Base-by-base conservation (phyloP, 495 filamentous ascomycete species). In the Neurospora sp. region DNA sequence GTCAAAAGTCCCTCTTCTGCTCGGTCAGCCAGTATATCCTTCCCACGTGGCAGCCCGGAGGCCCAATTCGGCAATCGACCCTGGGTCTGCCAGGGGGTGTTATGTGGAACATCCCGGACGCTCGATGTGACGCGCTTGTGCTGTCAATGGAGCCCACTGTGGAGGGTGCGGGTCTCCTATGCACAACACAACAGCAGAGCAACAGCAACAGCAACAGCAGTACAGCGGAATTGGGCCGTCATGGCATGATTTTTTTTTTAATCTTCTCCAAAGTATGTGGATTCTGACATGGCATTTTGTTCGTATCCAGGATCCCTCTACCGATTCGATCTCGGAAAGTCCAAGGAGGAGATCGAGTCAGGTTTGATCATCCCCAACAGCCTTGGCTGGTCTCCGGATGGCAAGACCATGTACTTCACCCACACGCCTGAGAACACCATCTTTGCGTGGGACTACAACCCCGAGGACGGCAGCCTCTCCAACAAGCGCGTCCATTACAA, bases 361-460 rank as follows among this genome's bases (percentile, higher is more conserved):
- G 74, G 39, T 20, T 72, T 96, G 69, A 90, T 86, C n/a, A 96
- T 97, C 76, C 94, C 94, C 68, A 97, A 98, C 81, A 90, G 92
- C 69, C 89, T 95, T 46, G 90, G 90, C 71, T 97, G 91, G 86
- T 87, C 86, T 61, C 82, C 83, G 18, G 89, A 93, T 76, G 83
- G 88, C 75, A 91, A 89, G 78, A 94, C 86, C 59, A 91, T 94
- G 87, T 97, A 93, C 84, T 91, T 94, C 80, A 93, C 90, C 53
- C 89, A 97, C 84, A 91, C 92, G 22, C 90, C 90, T 42, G 89
- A 86, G n/a, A 86, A 85, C 46, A 86, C 86, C 71, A 92, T 97
- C 75, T 89, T 85, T 71, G 89, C 90, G 38, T 96, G 90, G 81
- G 91, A 94, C 80, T 97, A 91, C 80, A 85, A 91, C 78, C 80